phyloP scores from a whole-genome alignment of 2,329 filamentous ascomycete species.

The Cercospora berteroae region DNA sequence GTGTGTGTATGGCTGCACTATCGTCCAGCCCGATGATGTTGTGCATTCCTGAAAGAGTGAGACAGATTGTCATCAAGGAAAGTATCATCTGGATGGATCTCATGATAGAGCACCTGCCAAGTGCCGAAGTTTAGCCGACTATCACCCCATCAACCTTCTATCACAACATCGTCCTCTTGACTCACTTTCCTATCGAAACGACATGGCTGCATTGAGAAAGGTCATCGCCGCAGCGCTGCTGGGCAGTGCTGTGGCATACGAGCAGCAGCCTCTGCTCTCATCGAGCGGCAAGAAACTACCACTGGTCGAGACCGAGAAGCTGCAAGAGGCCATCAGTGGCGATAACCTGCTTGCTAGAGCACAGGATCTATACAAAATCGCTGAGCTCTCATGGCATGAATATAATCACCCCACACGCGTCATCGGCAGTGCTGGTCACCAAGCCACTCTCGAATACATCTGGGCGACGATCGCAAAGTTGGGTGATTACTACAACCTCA shows the following conservation, averaged over 20 bases:
- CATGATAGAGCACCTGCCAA: background rate
- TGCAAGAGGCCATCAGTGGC: conserved; percentile 58
- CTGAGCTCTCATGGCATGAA: conserved; percentile 57
- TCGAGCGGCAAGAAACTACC: conserved; percentile 17
- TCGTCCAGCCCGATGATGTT: background rate
- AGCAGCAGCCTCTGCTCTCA: conserved; percentile 18
- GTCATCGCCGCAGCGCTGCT: conserved; percentile 1
- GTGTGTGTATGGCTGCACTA: background rate
- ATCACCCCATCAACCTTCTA: conserved; percentile 6
- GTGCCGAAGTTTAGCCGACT: background rate
- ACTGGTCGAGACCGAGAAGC: conserved; percentile 39
- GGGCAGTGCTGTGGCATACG: conserved; percentile 2
- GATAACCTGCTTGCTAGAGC: conserved; percentile 60
- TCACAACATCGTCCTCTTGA: background rate
- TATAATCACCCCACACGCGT: conserved; percentile 69
- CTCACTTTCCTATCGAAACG: background rate
- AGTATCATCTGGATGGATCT: background rate
- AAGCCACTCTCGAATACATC: conserved; percentile 35
- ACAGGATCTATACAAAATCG: conserved; percentile 61
- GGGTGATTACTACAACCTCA: conserved; percentile 61
- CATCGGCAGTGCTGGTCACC: conserved; percentile 55
- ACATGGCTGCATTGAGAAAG: background rate
- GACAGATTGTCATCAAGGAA: background rate
- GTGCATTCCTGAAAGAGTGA: background rate
- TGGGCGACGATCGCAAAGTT: conserved; percentile 43